These are phyloP conservation scores for Chalciporus chontae DNA, from an alignment of 768 basidiomycete genomes.

Conservation along the genomic window DNA sequence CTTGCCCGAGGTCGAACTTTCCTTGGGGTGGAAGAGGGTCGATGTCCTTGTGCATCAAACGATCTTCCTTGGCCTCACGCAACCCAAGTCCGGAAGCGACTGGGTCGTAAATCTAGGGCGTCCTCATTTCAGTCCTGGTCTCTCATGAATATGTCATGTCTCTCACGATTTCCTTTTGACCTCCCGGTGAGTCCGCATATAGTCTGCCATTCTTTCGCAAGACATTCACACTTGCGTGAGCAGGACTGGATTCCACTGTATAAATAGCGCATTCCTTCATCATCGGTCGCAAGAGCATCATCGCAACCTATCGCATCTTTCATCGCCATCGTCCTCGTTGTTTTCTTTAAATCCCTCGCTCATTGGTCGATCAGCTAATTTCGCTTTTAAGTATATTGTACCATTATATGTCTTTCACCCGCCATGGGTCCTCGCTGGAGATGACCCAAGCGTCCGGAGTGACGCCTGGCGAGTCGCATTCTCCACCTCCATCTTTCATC, in stretches of 20 bases:
- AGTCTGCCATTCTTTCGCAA: not conserved
- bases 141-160: slow-evolving; percentile 6
- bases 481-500: not conserved
- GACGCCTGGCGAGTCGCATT: slow-evolving; percentile 1
- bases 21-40: slow-evolving; percentile 51
- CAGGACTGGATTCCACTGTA: slow-evolving; percentile 24
- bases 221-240: not conserved
- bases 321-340: not conserved
- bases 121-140: slow-evolving; percentile 3
- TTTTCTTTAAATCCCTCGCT: slow-evolving; percentile 8
- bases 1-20: slow-evolving; percentile 38
- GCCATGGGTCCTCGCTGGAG: slow-evolving; percentile 5
- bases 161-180: slow-evolving; percentile 6
- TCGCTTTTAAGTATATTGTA: slow-evolving; percentile 11
- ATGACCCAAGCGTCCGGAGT: not conserved
- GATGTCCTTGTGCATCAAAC: slow-evolving; percentile 52
- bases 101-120: slow-evolving; percentile 36
- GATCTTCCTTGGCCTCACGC: slow-evolving; percentile 51
- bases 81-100: slow-evolving; percentile 30
- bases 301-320: slow-evolving; percentile 7
- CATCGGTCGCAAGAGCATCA: slow-evolving; percentile 12
- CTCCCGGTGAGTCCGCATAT: slow-evolving; percentile 15
- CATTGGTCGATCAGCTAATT: slow-evolving; percentile 7
- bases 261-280: slow-evolving; percentile 17
- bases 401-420: slow-evolving; percentile 1